These are phyloP conservation scores for Uromyces viciae-fabae DNA, from an alignment of 1,284 basidiomycete species.

Conservation along the genomic window DNA sequence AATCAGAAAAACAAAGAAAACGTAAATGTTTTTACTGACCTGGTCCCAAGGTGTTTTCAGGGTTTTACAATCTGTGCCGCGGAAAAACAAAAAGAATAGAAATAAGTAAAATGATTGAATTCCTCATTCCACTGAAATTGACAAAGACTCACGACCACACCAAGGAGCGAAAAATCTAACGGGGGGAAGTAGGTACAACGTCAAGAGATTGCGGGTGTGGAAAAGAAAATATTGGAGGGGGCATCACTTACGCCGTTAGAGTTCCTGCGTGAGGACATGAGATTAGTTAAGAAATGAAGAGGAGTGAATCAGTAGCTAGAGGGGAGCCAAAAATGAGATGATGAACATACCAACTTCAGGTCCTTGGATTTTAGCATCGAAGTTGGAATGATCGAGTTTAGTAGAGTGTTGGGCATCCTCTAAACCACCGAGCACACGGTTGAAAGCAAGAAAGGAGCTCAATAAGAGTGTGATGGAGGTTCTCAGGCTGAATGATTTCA, in stretches of 20 bases:
- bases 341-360: conserved; percentile 26
- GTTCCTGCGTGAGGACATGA: conserved; percentile 29
- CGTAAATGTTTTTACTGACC: neutral
- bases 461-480: neutral
- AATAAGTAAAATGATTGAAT: neutral
- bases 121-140: neutral
- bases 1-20: neutral
- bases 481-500: neutral
- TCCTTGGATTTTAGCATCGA: conserved; percentile 24
- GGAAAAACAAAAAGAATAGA: neutral
- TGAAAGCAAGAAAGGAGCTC: neutral
- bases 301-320: neutral
- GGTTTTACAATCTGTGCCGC: conserved; percentile 36
- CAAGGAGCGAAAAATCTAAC: conserved; percentile 41
- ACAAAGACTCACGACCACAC: conserved; percentile 40
- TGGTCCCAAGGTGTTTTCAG: conserved; percentile 25
- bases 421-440: conserved; percentile 29
- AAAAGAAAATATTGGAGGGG: neutral
- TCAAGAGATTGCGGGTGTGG: neutral
- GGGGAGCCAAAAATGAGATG: neutral
- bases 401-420: conserved; percentile 41
- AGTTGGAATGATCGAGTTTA: conserved; percentile 41
- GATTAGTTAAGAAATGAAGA: neutral
- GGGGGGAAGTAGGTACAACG: neutral
- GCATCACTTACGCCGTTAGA: conserved; percentile 29